phyloP scores from a whole-genome alignment of 2,329 filamentous ascomycete genomes.

The Thelonectria olida region DNA sequence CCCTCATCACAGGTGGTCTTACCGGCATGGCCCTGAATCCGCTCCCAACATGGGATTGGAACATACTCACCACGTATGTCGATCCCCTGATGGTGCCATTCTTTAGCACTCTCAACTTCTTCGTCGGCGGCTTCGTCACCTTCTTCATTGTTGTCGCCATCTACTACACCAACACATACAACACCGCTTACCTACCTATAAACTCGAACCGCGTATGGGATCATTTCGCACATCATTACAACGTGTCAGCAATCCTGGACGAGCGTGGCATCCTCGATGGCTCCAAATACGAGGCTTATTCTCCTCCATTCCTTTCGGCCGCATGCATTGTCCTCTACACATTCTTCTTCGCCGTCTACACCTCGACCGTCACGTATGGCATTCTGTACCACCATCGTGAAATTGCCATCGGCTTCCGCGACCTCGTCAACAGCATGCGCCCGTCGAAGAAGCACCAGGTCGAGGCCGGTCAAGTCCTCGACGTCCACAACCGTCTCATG shows the following conservation, averaged over 20 bases:
- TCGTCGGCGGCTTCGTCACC: conserved; percentile 42
- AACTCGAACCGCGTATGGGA: conserved; percentile 52
- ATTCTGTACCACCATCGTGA: conserved; percentile 51
- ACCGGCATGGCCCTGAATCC: conserved; percentile 53
- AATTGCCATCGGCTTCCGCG: conserved; percentile 48
- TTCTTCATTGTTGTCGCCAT: conserved; percentile 42
- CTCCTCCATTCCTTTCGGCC: conserved; percentile 52
- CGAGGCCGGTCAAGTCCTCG: conserved; percentile 36
- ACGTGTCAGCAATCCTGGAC: conserved; percentile 48
- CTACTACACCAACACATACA: conserved; percentile 47
- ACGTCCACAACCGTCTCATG: conserved; percentile 60
- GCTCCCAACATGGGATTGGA: conserved; percentile 56
- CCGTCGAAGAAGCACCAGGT: conserved; percentile 36
- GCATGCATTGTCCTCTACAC: conserved; percentile 48
- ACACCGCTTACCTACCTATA: conserved; percentile 51
- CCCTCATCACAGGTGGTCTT: conserved; percentile 47
- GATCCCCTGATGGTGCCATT: conserved; percentile 51
- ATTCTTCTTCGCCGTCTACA: conserved; percentile 53
- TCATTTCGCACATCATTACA: conserved; percentile 50
- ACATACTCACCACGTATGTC: conserved; percentile 41
- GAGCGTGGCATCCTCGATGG: conserved; percentile 47
- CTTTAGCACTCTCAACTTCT: conserved; percentile 48
- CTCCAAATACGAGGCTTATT: conserved; percentile 51
- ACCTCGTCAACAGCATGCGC: conserved; percentile 40
- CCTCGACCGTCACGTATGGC: conserved; percentile 51